A percentile compares a stretch with the other conserved stretches of the same genome.
These are phyloP conservation scores for Nicotiana noctiflora DNA, from an alignment of 257 asterid species.

Conservation along the genomic window DNA sequence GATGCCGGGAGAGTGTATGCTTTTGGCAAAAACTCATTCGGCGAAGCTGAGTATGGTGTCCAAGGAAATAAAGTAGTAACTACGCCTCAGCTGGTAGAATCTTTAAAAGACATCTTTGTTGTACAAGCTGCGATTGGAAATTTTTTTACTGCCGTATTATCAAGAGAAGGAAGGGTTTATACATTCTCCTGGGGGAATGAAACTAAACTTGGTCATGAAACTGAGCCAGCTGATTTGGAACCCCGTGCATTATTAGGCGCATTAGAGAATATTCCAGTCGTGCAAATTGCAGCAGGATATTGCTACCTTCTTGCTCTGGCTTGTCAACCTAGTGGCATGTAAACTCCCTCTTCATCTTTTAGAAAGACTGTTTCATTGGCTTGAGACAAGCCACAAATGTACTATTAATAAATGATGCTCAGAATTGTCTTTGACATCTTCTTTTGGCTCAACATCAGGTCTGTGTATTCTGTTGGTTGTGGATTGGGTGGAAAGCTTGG, in stretches of 20 bases:
- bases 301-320: slow-evolving; percentile 98
- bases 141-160: slow-evolving; percentile 91
- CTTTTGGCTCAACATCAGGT: slow-evolving; percentile 40
- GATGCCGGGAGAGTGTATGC: slow-evolving; percentile 84
- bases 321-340: slow-evolving; percentile 94
- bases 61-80: slow-evolving; percentile 64
- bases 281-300: slow-evolving; percentile 98
- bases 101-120: slow-evolving; percentile 83
- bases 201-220: slow-evolving; percentile 84
- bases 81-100: slow-evolving; percentile 76
- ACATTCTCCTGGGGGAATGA: slow-evolving; percentile 98
- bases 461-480: slow-evolving; percentile 99
- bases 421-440: background rate
- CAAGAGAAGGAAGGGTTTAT: slow-evolving; percentile 89
- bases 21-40: slow-evolving; percentile 84
- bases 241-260: slow-evolving; percentile 81
- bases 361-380: background rate
- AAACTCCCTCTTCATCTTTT: slow-evolving; percentile 27
- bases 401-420: too few relatives aligned
- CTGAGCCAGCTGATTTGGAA: slow-evolving; percentile 68
- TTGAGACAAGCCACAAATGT: background rate
- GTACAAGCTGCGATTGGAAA: slow-evolving; percentile 98
- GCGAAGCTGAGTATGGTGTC: slow-evolving; percentile 76
- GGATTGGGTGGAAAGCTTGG: slow-evolving; percentile 99
- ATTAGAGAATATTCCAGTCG: slow-evolving; percentile 78